These are phyloP conservation scores for Aschersonia sp. DNA, from an alignment of 2,329 filamentous ascomycete species.

Conservation along the genomic window DNA sequence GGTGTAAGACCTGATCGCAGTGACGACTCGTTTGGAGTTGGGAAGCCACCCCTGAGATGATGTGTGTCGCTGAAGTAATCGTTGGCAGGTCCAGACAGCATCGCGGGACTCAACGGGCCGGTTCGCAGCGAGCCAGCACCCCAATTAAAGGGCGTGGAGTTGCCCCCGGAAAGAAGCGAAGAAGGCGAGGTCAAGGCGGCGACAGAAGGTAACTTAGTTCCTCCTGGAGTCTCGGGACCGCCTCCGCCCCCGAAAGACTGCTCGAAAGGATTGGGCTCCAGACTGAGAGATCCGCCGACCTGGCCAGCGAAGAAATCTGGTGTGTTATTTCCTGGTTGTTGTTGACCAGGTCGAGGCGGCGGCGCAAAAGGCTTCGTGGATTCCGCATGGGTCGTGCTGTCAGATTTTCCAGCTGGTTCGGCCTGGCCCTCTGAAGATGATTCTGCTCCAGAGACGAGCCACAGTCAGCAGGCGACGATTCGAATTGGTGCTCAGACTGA, in stretches of 20 bases:
- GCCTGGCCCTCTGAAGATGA: conserved; percentile 29
- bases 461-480: conserved; percentile 2
- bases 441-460: conserved; percentile 15
- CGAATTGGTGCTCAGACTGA: too few relatives aligned
- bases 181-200: conserved; percentile 85
- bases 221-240: conserved; percentile 66
- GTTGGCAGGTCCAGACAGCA: conserved; percentile 75
- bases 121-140: conserved; percentile 71
- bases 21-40: conserved; percentile 93
- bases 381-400: conserved; percentile 40
- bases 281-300: conserved; percentile 42
- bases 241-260: conserved; percentile 66
- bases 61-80: conserved; percentile 82
- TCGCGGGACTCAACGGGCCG: conserved; percentile 88
- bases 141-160: conserved; percentile 66
- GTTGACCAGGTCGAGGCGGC: conserved; percentile 49
- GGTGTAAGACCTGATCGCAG: conserved; percentile 84
- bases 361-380: conserved; percentile 52
- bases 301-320: conserved; percentile 57
- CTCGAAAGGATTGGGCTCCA: conserved; percentile 94
- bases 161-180: conserved; percentile 60
- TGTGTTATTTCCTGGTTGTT: conserved; percentile 32
- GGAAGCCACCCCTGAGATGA: conserved; percentile 69
- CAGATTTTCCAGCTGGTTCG: conserved; percentile 31
- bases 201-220: conserved; percentile 73